These are phyloP conservation scores for Lichtheimia ramosa DNA, from an alignment of 371 early-diverging fungal genomes.

Conservation along the genomic window DNA sequence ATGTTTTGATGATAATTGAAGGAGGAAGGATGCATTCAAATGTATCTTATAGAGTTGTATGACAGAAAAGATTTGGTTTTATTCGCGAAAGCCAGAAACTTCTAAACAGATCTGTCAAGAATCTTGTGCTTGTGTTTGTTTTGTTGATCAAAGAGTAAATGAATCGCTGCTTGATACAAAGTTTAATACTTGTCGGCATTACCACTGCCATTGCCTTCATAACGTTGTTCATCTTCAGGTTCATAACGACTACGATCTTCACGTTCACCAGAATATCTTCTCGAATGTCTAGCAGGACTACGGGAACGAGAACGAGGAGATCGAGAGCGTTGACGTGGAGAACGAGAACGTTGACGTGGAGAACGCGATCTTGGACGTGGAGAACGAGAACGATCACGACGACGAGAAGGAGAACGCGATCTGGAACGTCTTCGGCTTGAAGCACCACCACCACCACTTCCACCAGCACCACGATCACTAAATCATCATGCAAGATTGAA, in stretches of 20 bases:
- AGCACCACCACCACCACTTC: conserved; percentile 8
- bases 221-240: conserved; percentile 10
- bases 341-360: conserved; percentile 7
- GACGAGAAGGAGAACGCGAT: conserved; percentile 38
- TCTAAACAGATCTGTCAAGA: no score
- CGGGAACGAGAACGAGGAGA: conserved; percentile 16
- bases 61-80: no score
- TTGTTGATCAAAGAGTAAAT: no score
- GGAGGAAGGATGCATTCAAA: no score
- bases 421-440: conserved; percentile 34
- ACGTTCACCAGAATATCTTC: conserved; percentile 17
- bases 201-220: no score
- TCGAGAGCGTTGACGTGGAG: conserved; percentile 3
- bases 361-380: conserved; percentile 16
- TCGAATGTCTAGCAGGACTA: conserved; percentile 20
- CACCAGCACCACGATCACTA: conserved; percentile 13
- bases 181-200: no score
- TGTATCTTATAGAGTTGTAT: no score
- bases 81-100: no score
- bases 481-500: not conserved
- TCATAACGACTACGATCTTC: conserved; percentile 31
- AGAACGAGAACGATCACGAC: conserved; percentile 24
- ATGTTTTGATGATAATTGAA: no score
- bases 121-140: no score
- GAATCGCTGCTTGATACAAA: no score